A percentile compares a stretch with the other conserved stretches of the same genome.
Evolutionary conservation across 192 early-diverging fungal genomes (phyloP).

Genomic region (Spizellomyces punctatus): DNA sequence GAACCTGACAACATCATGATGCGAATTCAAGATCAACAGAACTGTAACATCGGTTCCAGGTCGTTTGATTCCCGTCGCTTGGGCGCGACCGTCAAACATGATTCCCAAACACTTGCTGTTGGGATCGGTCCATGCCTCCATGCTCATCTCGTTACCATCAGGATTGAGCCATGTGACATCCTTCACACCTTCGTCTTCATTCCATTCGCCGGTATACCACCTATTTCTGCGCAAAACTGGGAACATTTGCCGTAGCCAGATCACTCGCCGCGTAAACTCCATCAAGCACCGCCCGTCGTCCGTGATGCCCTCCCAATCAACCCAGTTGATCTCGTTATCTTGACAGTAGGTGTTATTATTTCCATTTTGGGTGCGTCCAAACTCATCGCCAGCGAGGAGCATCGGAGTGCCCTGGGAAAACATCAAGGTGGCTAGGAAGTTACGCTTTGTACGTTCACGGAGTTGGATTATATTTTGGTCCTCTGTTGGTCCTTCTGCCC

Average conservation of each 20-base stretch:
- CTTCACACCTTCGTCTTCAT: conserved; percentile 27
- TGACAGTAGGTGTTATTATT: conserved; percentile 36
- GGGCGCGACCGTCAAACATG: conserved; percentile 32
- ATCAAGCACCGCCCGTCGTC: conserved; percentile 23
- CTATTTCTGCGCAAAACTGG: conserved; percentile 30
- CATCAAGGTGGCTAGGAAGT: conserved; percentile 28
- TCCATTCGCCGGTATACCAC: conserved; percentile 27
- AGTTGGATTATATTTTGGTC: conserved; percentile 19
- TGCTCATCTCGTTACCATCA: conserved; percentile 21
- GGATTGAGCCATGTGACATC: conserved; percentile 31
- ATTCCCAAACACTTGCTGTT: conserved; percentile 31
- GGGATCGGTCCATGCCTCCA: conserved; percentile 27
- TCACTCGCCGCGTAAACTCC: conserved; percentile 30
- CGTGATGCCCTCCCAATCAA: conserved; percentile 34
- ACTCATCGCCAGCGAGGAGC: conserved; percentile 30
- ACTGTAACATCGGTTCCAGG: conserved; percentile 26
- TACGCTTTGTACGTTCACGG: conserved; percentile 33
- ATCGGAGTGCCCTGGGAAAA: conserved; percentile 33
- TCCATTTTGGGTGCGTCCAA: conserved; percentile 28
- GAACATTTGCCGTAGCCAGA: conserved; percentile 30
- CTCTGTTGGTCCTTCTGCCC: conserved; percentile 19
- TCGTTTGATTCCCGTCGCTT: conserved; percentile 28
- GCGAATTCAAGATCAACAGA: conserved; percentile 23
- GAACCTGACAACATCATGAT: conserved; percentile 29
- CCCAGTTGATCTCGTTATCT: conserved; percentile 35